phyloP scores from a whole-genome alignment of 2,329 filamentous ascomycete genomes.

The Sordariomycetes sp. region DNA sequence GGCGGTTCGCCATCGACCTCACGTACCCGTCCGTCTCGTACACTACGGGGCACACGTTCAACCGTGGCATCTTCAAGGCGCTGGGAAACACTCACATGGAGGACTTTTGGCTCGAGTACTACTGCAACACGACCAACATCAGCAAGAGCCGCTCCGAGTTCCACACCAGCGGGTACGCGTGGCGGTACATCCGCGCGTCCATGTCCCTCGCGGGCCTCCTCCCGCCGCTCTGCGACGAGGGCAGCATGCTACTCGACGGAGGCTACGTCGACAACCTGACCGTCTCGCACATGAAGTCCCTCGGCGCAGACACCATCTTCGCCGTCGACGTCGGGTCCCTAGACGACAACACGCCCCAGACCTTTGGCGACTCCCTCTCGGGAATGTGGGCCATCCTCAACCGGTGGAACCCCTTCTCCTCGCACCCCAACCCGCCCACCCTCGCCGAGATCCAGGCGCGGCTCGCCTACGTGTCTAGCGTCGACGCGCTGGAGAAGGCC shows the following conservation, averaged over 20 bases:
- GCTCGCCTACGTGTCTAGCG: constrained; percentile 86
- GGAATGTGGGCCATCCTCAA: constrained; percentile 93
- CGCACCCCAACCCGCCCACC: constrained; percentile 81
- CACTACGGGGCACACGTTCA: constrained; percentile 97
- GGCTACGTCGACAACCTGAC: constrained; percentile 97
- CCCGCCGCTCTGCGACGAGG: constrained; percentile 90
- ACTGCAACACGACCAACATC: constrained; percentile 99
- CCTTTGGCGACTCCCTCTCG: constrained; percentile 86
- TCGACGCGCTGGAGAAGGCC: constrained; percentile 86
- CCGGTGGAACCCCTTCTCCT: constrained; percentile 91
- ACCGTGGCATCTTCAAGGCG: constrained; percentile 95
- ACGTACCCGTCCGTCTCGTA: constrained; percentile 96
- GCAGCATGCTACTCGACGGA: constrained; percentile 90
- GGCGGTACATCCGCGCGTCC: constrained; percentile 90
- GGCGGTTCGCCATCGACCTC: constrained; percentile 92
- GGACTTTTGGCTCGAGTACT: constrained; percentile 97
- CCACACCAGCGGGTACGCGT: constrained; percentile 92
- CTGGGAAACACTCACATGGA: constrained; percentile 96
- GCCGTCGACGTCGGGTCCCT: constrained; percentile 88
- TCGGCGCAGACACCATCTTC: constrained; percentile 89
- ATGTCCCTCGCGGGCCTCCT: constrained; percentile 92
- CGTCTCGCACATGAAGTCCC: constrained; percentile 89
- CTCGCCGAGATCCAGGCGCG: constrained; percentile 91
- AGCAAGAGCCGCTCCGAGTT: constrained; percentile 85
- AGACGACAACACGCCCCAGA: constrained; percentile 84